Evolutionary conservation across 2,329 filamentous ascomycete species (phyloP).

Genomic region (Mycogone perniciosa): DNA sequence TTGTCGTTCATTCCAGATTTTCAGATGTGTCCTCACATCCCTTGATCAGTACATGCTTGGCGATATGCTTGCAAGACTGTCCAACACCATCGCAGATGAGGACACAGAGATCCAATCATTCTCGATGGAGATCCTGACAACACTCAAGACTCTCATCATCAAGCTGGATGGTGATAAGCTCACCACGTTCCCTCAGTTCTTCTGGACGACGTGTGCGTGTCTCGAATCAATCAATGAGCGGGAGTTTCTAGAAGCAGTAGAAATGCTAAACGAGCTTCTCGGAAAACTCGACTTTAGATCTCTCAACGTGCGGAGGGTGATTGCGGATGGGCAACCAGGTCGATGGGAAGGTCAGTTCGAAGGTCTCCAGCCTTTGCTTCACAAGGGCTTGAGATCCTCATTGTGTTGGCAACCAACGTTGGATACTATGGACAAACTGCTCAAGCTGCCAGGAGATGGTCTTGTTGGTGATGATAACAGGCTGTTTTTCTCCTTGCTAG

Average conservation of each 20-base stretch:
- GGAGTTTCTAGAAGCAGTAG: slow-evolving; percentile 85
- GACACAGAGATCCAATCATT: slow-evolving; percentile 93
- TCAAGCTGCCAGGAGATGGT: slow-evolving; percentile 69
- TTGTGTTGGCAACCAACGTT: slow-evolving; percentile 73
- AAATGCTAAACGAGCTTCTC: slow-evolving; percentile 84
- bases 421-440: slow-evolving; percentile 68
- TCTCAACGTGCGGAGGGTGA: slow-evolving; percentile 58
- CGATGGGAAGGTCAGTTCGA: slow-evolving; percentile 88
- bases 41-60: slow-evolving; percentile 91
- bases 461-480: slow-evolving; percentile 78
- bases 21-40: slow-evolving; percentile 85
- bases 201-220: slow-evolving; percentile 97
- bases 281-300: slow-evolving; percentile 76
- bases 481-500: slow-evolving; percentile 77
- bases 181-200: slow-evolving; percentile 85
- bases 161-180: slow-evolving; percentile 76
- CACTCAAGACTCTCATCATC: slow-evolving; percentile 81
- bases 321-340: slow-evolving; percentile 72
- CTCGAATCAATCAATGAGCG: slow-evolving; percentile 94
- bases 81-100: slow-evolving; percentile 94
- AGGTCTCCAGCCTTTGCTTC: slow-evolving; percentile 76
- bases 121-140: slow-evolving; percentile 95
- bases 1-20: slow-evolving; percentile 95
- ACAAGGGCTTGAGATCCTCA: slow-evolving; percentile 88
- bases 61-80: slow-evolving; percentile 91